phyloP scores from a whole-genome alignment of 495 filamentous ascomycete species.

The Chaetomium tenue region DNA sequence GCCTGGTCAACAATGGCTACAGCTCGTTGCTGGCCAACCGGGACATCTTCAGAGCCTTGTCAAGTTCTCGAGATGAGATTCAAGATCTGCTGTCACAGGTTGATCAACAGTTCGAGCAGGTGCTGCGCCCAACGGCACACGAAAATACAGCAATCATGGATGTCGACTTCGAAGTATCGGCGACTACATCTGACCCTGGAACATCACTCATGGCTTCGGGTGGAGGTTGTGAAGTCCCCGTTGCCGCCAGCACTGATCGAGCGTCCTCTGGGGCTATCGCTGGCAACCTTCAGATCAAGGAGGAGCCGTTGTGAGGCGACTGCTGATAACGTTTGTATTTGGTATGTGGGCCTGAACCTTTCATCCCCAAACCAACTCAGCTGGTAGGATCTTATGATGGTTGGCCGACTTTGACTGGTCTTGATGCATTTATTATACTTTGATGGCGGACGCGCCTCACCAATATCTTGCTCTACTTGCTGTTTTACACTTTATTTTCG shows the following conservation, averaged over 20 bases:
- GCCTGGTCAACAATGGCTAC: conserved; percentile 42
- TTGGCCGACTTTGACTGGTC: conserved; percentile 5
- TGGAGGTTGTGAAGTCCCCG: too few species aligned
- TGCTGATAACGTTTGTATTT: too few species aligned
- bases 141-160: background rate
- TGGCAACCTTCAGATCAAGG: too few species aligned
- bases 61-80: conserved; percentile 3
- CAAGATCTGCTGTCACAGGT: conserved; percentile 7
- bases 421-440: background rate
- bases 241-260: too few species aligned
- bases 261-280: too few species aligned
- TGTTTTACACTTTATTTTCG: background rate
- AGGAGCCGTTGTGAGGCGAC: too few species aligned
- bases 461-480: background rate
- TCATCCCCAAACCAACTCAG: too few species aligned
- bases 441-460: background rate
- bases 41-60: conserved; percentile 18
- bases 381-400: background rate
- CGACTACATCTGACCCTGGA: too few species aligned
- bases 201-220: too few species aligned
- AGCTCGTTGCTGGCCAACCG: conserved; percentile 33
- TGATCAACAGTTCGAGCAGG: conserved; percentile 11
- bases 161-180: too few species aligned
- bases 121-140: background rate
- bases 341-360: too few species aligned